Evolutionary conservation across 2,329 filamentous ascomycete genomes (phyloP).

Genomic region (Teratosphaeria nubilosa): DNA sequence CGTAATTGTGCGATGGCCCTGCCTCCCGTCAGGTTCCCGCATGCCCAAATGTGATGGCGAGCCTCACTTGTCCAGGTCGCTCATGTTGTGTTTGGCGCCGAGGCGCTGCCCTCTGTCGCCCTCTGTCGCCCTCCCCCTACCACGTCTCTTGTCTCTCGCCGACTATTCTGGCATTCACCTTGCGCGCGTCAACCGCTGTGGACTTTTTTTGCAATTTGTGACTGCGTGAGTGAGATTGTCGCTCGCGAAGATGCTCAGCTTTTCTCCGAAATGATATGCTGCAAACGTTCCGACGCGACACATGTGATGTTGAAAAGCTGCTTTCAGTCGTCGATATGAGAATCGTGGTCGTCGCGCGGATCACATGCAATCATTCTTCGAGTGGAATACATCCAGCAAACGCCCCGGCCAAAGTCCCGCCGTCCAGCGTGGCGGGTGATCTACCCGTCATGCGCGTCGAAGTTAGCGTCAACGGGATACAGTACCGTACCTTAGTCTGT

Average conservation of each 20-base stretch:
- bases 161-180: background rate
- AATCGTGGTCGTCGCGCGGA: background rate
- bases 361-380: background rate
- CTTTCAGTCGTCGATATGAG: background rate
- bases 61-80: conserved; percentile 79
- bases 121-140: background rate
- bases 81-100: conserved; percentile 48
- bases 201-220: too few relatives aligned
- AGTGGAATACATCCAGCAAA: background rate
- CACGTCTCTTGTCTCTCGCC: background rate
- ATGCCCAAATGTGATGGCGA: conserved; percentile 3
- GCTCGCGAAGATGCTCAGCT: background rate
- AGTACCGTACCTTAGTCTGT: too few relatives aligned
- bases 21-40: conserved; percentile 9
- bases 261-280: too few relatives aligned
- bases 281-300: background rate
- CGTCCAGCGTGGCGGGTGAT: background rate
- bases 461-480: background rate
- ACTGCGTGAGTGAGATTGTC: background rate
- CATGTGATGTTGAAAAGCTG: background rate
- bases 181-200: background rate
- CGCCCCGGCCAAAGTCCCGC: background rate
- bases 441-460: background rate
- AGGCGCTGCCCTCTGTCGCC: conserved; percentile 2
- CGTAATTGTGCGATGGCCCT: conserved; percentile 93